Evolutionary conservation across 495 filamentous ascomycete species (phyloP).

Genomic region (Sabuloglossum arenarium): DNA sequence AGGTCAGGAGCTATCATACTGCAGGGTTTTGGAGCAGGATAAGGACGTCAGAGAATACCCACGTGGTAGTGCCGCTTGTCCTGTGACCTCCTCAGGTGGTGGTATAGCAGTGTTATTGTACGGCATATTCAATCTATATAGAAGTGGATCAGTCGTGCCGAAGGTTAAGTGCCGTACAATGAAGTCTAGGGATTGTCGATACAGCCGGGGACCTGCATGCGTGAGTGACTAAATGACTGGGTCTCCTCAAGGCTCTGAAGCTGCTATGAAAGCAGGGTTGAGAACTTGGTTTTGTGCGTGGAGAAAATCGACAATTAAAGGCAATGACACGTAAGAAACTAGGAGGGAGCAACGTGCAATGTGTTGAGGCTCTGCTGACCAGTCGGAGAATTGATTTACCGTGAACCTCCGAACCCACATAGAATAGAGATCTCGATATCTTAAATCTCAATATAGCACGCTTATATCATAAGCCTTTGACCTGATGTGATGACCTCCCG

Average conservation of each 20-base stretch:
- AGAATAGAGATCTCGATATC: neutral
- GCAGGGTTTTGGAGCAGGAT: no score
- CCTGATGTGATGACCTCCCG: conserved; percentile 43
- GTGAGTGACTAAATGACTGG: neutral
- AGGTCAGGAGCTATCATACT: neutral
- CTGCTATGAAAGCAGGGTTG: neutral
- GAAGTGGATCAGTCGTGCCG: neutral
- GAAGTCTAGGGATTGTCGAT: neutral
- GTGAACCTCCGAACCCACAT: neutral
- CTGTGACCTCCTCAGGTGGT: conserved; percentile 62
- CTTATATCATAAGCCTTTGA: conserved; percentile 21
- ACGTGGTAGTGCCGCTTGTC: conserved; percentile 71
- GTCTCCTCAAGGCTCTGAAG: neutral
- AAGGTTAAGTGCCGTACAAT: neutral
- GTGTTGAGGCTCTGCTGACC: neutral
- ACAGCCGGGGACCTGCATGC: neutral
- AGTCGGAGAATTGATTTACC: neutral
- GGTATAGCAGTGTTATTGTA: conserved; percentile 75
- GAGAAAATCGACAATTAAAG: no score
- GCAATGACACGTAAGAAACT: neutral
- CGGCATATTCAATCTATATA: conserved; percentile 34
- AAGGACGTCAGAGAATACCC: conserved; percentile 17
- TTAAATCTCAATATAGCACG: neutral
- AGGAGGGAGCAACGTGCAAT: neutral
- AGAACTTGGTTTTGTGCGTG: no score